Evolutionary conservation across 306 rosid genomes (phyloP).

Genomic region (Abrus precatorius): DNA sequence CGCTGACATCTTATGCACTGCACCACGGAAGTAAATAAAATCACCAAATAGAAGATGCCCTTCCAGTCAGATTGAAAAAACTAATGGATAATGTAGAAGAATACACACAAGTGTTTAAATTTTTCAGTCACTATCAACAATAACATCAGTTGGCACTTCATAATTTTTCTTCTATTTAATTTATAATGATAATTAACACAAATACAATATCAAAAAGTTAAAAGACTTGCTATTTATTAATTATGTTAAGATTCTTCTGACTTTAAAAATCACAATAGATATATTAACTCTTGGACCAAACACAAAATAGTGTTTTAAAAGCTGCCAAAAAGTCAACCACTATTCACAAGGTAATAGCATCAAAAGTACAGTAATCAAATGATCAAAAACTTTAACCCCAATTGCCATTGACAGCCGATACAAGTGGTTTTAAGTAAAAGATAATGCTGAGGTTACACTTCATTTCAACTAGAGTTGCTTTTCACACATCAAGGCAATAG

Average conservation of each 20-base stretch:
- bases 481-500: too few relatives aligned
- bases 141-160: slow-evolving; percentile 7
- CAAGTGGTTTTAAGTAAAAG: too few relatives aligned
- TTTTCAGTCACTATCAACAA: slow-evolving; percentile 21
- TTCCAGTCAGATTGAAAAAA: neutral
- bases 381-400: slow-evolving; percentile 2
- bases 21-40: slow-evolving; percentile 47
- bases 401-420: neutral
- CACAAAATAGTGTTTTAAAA: neutral
- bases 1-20: slow-evolving; percentile 98
- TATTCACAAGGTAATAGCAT: neutral
- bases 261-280: neutral
- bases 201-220: neutral
- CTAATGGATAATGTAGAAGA: neutral
- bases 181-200: neutral
- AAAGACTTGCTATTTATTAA: neutral
- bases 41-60: slow-evolving; percentile 30
- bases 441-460: neutral
- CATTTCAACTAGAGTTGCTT: neutral
- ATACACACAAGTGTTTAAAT: neutral
- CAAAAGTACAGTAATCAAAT: neutral
- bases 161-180: neutral
- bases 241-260: neutral
- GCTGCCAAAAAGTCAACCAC: slow-evolving; percentile 11
- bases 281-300: neutral